Base-by-base conservation (phyloP, 345 rosid species). In the Geranium brycei region DNA sequence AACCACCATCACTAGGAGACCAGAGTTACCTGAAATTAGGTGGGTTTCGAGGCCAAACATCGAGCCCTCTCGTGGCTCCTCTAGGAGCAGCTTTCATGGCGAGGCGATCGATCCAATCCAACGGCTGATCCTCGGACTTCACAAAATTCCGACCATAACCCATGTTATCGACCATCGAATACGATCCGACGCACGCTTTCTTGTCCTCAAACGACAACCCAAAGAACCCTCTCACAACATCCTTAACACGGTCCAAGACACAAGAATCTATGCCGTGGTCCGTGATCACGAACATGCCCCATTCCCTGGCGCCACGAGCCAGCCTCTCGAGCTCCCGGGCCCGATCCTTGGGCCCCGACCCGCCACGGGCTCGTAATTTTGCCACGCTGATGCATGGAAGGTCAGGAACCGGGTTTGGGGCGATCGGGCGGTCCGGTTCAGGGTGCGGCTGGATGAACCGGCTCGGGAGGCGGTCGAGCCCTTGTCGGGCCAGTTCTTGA, bases 131-230 rank as follows among this genome's bases (percentile, higher is more conserved):
- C 1, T 69, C 77, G n/a, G 73, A 73, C 67, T 65, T 62, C 41
- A 73, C 70, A 31, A 74, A 69, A 60, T 74, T 72, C 65, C 64
- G 62, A 14, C 75, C 75, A 31, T 72, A 72, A 28, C 75, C 75
- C 75, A 72, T 41, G 61, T 72, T 72, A 51, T 67, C 75, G 1
- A 60, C 32, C 19, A 71, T 67, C 38, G 10, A 17, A 62, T 72
- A 72, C 0, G 68, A 62, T 17, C 75, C 71, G 0, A 72, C 71
- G 14, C 68, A 19, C 61, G 12, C 6, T 40, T 63, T 66, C 64
- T 67, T 72, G 58, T 72, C 75, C 6, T 58, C 35, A 40, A 72
- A 72, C 0, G 75, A 72, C 75, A 72, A 60, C 47, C 58, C 65
- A 57, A 69, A 73, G 63, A 69, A 74, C 4, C 64, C 70, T 30